Percentiles rank a stretch among this genome's conserved stretches.
Evolutionary conservation across 2,329 filamentous ascomycete species (phyloP).

Genomic region (Simplicillium sp.): DNA sequence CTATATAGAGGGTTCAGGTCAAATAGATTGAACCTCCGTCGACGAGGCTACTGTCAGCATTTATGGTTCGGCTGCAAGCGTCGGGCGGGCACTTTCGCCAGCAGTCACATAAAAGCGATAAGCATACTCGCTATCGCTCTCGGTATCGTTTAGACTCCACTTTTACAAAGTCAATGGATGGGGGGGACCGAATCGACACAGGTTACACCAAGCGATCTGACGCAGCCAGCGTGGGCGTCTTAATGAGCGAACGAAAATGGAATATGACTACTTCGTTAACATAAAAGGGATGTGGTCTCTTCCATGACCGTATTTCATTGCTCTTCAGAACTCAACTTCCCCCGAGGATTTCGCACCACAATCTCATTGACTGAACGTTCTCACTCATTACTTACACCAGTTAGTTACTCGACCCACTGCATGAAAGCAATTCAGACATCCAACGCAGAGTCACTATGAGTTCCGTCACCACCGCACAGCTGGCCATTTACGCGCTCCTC

Average conservation of each 20-base stretch:
- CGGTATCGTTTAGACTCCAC: constrained; percentile 8
- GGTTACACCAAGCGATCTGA: background rate
- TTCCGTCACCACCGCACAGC: constrained; percentile 14
- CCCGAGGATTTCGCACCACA: too few species aligned
- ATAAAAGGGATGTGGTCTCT: background rate
- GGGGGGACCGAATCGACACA: background rate
- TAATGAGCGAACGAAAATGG: too few species aligned
- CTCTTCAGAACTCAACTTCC: too few species aligned
- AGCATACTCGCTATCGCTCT: constrained; percentile 5
- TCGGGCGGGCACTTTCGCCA: too few species aligned
- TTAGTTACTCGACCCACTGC: too few species aligned
- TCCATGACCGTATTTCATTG: background rate
- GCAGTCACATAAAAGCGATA: too few species aligned
- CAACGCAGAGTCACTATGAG: constrained; percentile 4
- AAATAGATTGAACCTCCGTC: background rate
- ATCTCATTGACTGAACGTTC: too few species aligned
- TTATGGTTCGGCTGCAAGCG: too few species aligned
- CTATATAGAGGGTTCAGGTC: background rate
- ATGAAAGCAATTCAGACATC: too few species aligned
- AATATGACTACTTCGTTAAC: too few species aligned
- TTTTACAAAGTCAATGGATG: background rate
- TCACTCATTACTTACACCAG: too few species aligned
- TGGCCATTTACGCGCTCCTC: constrained; percentile 25
- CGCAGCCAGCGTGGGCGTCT: too few species aligned
- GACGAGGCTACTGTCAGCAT: background rate